Base-by-base conservation (phyloP, 177 flowering plant species). In the Vitis hybrid region DNA sequence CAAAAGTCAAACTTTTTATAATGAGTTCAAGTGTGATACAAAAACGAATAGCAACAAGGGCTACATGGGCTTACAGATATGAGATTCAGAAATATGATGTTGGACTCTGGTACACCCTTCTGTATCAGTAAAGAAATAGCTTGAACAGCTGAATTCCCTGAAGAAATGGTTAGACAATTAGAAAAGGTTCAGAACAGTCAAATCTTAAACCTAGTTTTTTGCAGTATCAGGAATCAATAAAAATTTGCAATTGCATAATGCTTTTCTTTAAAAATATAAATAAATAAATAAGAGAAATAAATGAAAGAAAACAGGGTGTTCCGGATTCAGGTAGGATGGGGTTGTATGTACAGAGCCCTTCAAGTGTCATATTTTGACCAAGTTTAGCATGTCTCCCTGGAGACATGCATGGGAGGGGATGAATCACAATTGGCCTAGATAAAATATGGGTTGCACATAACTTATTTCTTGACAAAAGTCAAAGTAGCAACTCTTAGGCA, bases 111-210 rank as follows among this genome's bases (percentile, higher is more conserved):
- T 3, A 94, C 99, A 46, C 99, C 99, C 79, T 92, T 94, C 77
- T 75, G 75, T 71, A 92, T 80, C 11, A 94, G 91, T 66, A 94
- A 79, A 19, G 88, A 83, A 74, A 94, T 92, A 51, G 98, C 98
- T 78, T 94, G 89, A 62, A 88, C 95, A 56, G 98, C 98, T 1
- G 97, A 94, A 77, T 94, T 94, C 18, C 98, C 98, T 94, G 85
- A 30, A 74, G 30, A 69, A 49, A 46, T 13, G 30, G 2, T 17
- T n/a, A 61, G 30, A 67, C 4, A 11, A 52, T 4, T 40, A 40
- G 46, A 40, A 40, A 40, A 40, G 46, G 46, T 40, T 40, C 46
- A 40, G 46, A 14, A 66, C 13, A 27, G 21, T 12, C 18, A 17
- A 50, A 49, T 24, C 4, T 52, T 19, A 15, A 13, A 19, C 11